Percentiles rank a stretch among this genome's conserved stretches.
phyloP scores from a whole-genome alignment of 2,329 filamentous ascomycete genomes.

The Monosporascus sp. region DNA sequence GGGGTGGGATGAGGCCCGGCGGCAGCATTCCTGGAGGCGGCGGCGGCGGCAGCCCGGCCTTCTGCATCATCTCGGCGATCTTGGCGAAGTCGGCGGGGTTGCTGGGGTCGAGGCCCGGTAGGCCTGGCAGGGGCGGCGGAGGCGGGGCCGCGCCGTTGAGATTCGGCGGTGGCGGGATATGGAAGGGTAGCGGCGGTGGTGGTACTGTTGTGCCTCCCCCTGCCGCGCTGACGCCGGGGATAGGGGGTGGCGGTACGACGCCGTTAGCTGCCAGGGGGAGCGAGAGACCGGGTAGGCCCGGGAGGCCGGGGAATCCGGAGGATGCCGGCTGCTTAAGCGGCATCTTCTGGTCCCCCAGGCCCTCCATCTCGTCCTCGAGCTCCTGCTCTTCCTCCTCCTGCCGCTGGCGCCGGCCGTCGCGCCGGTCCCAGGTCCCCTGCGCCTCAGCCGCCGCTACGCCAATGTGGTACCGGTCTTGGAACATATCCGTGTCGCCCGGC shows the following conservation, averaged over 20 bases:
- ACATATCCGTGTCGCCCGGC: constrained; percentile 78
- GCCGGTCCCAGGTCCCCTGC: constrained; percentile 87
- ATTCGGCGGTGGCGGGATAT: constrained; percentile 35
- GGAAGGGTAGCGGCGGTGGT: constrained; percentile 48
- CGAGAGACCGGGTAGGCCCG: constrained; percentile 44
- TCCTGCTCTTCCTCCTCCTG: constrained; percentile 94
- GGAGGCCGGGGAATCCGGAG: constrained; percentile 48
- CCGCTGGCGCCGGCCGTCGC: constrained; percentile 69
- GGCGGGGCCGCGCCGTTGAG: constrained; percentile 33
- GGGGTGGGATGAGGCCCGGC: constrained; percentile 40
- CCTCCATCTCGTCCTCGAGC: constrained; percentile 87
- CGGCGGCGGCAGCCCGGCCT: constrained; percentile 57
- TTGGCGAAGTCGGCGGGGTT: constrained; percentile 57
- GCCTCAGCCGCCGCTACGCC: constrained; percentile 90
- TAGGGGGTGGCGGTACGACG: constrained; percentile 24
- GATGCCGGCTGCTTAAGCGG: constrained; percentile 51
- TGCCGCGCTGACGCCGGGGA: constrained; percentile 25
- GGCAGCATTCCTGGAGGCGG: constrained; percentile 47
- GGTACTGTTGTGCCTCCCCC: constrained; percentile 28
- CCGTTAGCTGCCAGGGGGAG: constrained; percentile 34
- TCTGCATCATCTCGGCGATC: constrained; percentile 60
- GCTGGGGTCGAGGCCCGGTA: constrained; percentile 51
- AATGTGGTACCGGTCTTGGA: constrained; percentile 92
- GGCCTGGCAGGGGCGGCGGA: constrained; percentile 37
- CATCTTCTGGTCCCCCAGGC: constrained; percentile 85